phyloP scores from a whole-genome alignment of 139 green algal species.

The Limnomonas spitsbergensis region DNA sequence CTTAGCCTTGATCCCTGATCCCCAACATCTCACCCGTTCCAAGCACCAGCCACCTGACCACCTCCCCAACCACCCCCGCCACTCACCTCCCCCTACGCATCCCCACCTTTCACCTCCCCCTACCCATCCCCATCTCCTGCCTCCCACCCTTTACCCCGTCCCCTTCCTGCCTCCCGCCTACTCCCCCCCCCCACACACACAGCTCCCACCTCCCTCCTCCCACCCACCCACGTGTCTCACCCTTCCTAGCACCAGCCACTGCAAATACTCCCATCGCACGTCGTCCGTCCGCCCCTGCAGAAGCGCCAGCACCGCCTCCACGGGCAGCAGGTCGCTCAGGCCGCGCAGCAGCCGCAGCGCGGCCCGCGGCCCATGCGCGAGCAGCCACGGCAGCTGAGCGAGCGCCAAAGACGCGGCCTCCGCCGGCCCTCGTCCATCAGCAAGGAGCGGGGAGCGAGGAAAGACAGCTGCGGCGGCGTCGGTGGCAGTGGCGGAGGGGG shows the following conservation, averaged over 20 bases:
- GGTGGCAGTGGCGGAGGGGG: too few relatives aligned
- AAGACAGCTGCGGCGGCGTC: too few relatives aligned
- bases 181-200: too few relatives aligned
- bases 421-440: conserved; percentile 7
- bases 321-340: conserved; percentile 9
- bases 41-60: too few relatives aligned
- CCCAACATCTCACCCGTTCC: too few relatives aligned
- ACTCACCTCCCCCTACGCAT: background rate
- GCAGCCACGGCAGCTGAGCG: conserved; percentile 34
- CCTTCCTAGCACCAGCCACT: conserved; percentile 49
- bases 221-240: background rate
- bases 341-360: conserved; percentile 18
- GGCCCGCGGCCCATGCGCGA: background rate
- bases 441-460: background rate
- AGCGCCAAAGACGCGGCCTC: conserved; percentile 15
- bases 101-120: background rate
- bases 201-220: background rate
- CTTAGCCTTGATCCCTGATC: too few relatives aligned
- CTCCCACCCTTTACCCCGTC: background rate
- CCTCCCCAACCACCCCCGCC: background rate
- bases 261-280: conserved; percentile 62
- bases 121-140: background rate
- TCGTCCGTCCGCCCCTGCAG: conserved; percentile 27
- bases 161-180: too few relatives aligned
- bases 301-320: conserved; percentile 24